Percentiles rank a stretch among this genome's conserved stretches.
Conservation (phyloP, 202 grass and related monocot genomes). For the Setaria italica region DNA sequence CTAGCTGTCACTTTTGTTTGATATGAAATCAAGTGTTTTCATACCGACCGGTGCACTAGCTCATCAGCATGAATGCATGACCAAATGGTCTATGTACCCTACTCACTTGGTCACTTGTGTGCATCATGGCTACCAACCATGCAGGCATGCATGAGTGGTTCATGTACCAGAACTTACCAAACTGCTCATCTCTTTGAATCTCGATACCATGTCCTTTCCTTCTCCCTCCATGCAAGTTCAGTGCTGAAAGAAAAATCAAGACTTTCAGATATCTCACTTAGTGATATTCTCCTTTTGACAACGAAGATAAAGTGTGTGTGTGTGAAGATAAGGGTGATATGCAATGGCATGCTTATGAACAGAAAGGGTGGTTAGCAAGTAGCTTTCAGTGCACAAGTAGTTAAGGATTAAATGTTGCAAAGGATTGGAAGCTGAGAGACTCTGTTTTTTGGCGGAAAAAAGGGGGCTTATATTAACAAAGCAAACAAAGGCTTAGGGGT, state of each 20-base stretch:
- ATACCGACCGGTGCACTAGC: constrained; percentile 45
- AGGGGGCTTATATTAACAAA: constrained; percentile 43
- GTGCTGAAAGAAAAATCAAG: constrained; percentile 8
- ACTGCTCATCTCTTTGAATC: constrained; percentile 11
- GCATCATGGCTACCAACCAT: constrained; percentile 35
- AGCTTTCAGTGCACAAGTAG: constrained; percentile 57
- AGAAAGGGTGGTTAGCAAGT: constrained; percentile 48
- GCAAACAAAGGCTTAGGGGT: constrained; percentile 25
- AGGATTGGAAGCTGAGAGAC: constrained; percentile 50
- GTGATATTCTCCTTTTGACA: constrained; percentile 1
- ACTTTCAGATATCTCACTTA: neutral
- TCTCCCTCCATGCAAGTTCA: constrained; percentile 9
- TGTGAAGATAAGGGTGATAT: constrained; percentile 5
- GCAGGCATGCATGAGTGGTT: constrained; percentile 27
- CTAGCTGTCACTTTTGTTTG: constrained; percentile 40
- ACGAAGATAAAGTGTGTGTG: constrained; percentile 32
- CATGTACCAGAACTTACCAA: constrained; percentile 19
- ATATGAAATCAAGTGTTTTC: constrained; percentile 37
- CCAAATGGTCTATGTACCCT: constrained; percentile 49
- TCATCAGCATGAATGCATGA: constrained; percentile 51
- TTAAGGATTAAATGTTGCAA: constrained; percentile 53
- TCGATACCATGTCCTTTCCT: constrained; percentile 4
- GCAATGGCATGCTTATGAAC: constrained; percentile 41
- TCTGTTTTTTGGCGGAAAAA: neutral
- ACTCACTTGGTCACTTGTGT: constrained; percentile 21